A percentile compares a stretch with the other conserved stretches of the same genome.
These are phyloP conservation scores for Nemophila menziesii DNA, from an alignment of 257 asterid species.

Conservation along the genomic window DNA sequence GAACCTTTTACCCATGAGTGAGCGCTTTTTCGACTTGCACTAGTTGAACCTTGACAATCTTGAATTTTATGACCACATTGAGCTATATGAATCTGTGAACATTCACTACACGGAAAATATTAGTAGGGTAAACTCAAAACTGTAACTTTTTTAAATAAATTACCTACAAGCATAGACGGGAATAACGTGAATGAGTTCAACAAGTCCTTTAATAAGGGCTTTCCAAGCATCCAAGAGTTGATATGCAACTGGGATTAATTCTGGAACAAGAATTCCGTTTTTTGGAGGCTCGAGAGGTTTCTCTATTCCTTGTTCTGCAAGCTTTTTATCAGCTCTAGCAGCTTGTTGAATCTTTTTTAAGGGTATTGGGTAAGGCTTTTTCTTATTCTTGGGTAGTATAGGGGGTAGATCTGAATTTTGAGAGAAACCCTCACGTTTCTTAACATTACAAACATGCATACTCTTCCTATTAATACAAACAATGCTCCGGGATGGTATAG, in stretches of 20 bases:
- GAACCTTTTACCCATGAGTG: constrained; percentile 91
- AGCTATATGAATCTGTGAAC: constrained; percentile 77
- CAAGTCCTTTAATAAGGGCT: constrained; percentile 59
- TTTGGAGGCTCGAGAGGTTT: constrained; percentile 80
- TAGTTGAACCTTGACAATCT: constrained; percentile 56
- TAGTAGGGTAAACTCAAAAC: constrained; percentile 1
- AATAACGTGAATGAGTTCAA: constrained; percentile 54
- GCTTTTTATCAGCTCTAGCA: constrained; percentile 70
- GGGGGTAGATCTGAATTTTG: constrained; percentile 85
- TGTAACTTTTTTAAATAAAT: constrained; percentile 5
- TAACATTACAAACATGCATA: constrained; percentile 19
- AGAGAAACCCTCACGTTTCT: constrained; percentile 30
- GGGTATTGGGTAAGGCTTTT: constrained; percentile 84
- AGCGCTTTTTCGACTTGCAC: constrained; percentile 47
- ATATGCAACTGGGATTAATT: constrained; percentile 63
- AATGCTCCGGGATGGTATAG: constrained; percentile 21
- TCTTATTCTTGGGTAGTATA: constrained; percentile 57
- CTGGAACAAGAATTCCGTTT: constrained; percentile 61
- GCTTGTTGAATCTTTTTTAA: constrained; percentile 57
- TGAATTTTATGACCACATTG: constrained; percentile 56
- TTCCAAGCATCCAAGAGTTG: constrained; percentile 75
- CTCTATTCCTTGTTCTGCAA: constrained; percentile 81
- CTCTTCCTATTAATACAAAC: constrained; percentile 30
- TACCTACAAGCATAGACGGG: constrained; percentile 95
- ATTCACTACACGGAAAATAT: constrained; percentile 45